phyloP scores from a whole-genome alignment of 768 basidiomycete genomes.

The Russula dissimulans region DNA sequence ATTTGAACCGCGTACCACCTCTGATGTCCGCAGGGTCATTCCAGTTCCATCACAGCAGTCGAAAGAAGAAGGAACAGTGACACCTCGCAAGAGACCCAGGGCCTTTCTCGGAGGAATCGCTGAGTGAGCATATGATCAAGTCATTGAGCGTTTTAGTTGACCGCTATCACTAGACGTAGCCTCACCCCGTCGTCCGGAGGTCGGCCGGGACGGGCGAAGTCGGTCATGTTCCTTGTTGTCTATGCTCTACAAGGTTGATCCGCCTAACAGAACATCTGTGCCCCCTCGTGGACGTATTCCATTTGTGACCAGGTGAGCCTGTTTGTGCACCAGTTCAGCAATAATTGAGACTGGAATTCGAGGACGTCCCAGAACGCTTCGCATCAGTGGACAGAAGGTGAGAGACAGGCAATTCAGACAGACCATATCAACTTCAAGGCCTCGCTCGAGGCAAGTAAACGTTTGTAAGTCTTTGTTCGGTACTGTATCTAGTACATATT shows the following conservation, averaged over 20 bases:
- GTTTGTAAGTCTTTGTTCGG: not conserved
- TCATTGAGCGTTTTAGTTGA: not conserved
- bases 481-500: not conserved
- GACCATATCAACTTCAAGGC: slow-evolving; percentile 4
- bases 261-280: not conserved
- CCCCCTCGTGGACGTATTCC: not conserved
- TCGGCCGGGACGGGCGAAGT: not conserved
- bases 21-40: not conserved
- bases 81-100: slow-evolving; percentile 9
- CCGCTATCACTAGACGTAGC: not conserved
- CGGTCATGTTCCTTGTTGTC: not conserved
- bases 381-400: slow-evolving; percentile 2
- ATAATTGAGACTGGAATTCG: not conserved
- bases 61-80: not conserved
- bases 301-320: not conserved
- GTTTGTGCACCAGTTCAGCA: not conserved
- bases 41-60: not conserved
- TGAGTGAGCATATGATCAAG: not conserved
- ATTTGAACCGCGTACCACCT: not conserved
- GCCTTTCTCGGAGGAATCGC: not conserved
- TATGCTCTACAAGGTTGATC: not conserved
- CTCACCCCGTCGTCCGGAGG: not conserved
- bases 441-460: slow-evolving; percentile 4
- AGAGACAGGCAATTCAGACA: not conserved
- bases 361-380: not conserved